Base-by-base conservation (phyloP, 129 eudicot genomes). In the Arctium lappa region DNA sequence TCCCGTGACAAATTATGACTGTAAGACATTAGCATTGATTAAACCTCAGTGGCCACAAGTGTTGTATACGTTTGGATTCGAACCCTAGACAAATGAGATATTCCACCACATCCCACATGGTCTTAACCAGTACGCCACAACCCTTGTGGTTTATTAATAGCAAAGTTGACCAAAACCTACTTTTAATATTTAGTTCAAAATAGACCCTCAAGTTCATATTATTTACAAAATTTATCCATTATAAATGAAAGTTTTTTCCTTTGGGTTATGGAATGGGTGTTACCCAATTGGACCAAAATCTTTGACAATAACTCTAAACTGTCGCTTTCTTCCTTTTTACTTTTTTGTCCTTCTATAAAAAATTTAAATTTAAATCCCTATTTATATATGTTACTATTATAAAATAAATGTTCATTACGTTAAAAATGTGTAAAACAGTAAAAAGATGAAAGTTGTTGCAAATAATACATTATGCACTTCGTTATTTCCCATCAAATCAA, bases 211-310 rank as follows among this genome's bases (percentile, higher is more conserved):
- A 8, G 72, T 32, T 68, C 40, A 42, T 56, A 13, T 56, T 56
- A 56, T 56, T 56, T 56, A 56, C 65, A 56, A 56, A 56, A 40
- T 7, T 40, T 15, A 16, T 56, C 6, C 27, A 16, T 27, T 5
- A 56, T 34, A 71, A 71, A 71, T 34, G 8, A 34, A 34, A 71
- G 38, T 32, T 33, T 0, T 0, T 34, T 15, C 27, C 12, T 3
- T 56, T 16, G 15, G 0, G 22, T 12, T 13, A 71, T 33, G 75
- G 39, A 30, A 30, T 69, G 66, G 75, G 80, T 31, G 80, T 50
- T 8, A 39, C 62, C 53, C 46, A 68, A 79, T 79, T 68, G 75
- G 75, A 79, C 62, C 75, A 69, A 73, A 38, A 37, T 73, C 77
- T 42, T 73, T 73, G 1, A 18, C 77, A 38, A 27, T 73, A 73